A percentile compares a stretch with the other conserved stretches of the same genome.
Evolutionary conservation across 768 basidiomycete genomes (phyloP).

Genomic region (Russula dissimulans): DNA sequence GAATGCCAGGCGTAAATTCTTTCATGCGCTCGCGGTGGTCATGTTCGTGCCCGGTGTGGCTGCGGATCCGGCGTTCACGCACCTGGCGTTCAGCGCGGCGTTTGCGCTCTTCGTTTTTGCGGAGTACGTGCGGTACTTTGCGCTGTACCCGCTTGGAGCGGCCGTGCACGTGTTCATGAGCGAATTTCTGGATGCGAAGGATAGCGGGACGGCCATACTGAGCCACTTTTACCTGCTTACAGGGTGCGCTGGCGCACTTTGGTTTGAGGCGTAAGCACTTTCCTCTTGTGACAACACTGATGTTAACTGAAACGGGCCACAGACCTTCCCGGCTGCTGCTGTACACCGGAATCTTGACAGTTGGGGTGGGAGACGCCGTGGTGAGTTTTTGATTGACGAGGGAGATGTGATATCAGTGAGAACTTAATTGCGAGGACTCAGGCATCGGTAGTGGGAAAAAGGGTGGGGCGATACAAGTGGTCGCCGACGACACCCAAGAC

Average conservation of each 20-base stretch:
- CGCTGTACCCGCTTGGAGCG: slow-evolving; percentile 92
- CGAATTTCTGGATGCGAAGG: slow-evolving; percentile 93
- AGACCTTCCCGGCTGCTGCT: slow-evolving; percentile 44
- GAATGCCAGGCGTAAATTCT: slow-evolving; percentile 92
- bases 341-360: slow-evolving; percentile 79
- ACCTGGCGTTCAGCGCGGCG: slow-evolving; percentile 88
- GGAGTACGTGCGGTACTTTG: slow-evolving; percentile 98
- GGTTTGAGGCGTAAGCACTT: slow-evolving; percentile 81
- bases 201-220: slow-evolving; percentile 90
- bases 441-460: slow-evolving; percentile 91
- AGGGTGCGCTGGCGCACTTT: slow-evolving; percentile 87
- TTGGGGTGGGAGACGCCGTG: slow-evolving; percentile 91
- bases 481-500: slow-evolving; percentile 79
- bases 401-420: not conserved
- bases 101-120: slow-evolving; percentile 94
- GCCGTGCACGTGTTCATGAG: slow-evolving; percentile 92
- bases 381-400: slow-evolving; percentile 36
- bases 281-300: not conserved
- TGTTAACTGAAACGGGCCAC: not conserved
- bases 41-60: slow-evolving; percentile 97
- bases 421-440: slow-evolving; percentile 24
- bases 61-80: slow-evolving; percentile 91
- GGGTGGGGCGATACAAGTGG: slow-evolving; percentile 76
- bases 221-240: slow-evolving; percentile 97
- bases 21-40: slow-evolving; percentile 89